Evolutionary conservation across 2,329 filamentous ascomycete genomes (phyloP), one percentile per base, ranked within the genome.

Genomic region (Tolypocladium album): DNA sequence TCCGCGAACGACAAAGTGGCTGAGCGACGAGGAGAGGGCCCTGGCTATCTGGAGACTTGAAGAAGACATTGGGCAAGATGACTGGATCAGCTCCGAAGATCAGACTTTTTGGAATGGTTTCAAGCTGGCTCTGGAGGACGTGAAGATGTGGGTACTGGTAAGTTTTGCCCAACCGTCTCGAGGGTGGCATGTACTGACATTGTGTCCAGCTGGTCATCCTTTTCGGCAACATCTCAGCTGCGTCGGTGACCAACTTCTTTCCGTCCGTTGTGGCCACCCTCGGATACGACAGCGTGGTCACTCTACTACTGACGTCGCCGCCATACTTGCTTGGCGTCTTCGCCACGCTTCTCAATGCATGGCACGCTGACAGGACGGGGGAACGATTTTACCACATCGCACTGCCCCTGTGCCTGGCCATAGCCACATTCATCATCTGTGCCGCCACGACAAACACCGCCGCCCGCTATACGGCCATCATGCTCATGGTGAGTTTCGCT

Each of bases 311-410:
- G 58, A 87, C 85, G 0, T 82, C 81, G 0, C 87, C 87, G 0
- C 86, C 86, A 1, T 89, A 88, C 68, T 80, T 87, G 3, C 76
- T 88, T 15, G 80, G 78, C 56, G 79, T 85, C 39, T 79, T 88
- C 52, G 83, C 82, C 0, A 83, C 85, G 1, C 84, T 86, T 64
- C 60, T 78, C 52, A 89, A 89, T 64, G 84, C 88, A 4, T 86
- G 83, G 79, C 86, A 90, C 70, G 86, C 88, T 20, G 88, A 90
- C 70, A 80, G 78, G 50, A 88, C 85, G 0, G 86, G 86, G 24
- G 88, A 91, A 71, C 81, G 88, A 6, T 90, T 85, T 71, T 83
- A 82, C 69, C 88, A 91, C 71, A 80, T 90, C 61, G 78, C 79
- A 0, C 60, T 84, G 1, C 87, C 88, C 0, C 76, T 89, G 15